Evolutionary conservation across 345 rosid genomes (phyloP).

Genomic region (Erodium maritimum): DNA sequence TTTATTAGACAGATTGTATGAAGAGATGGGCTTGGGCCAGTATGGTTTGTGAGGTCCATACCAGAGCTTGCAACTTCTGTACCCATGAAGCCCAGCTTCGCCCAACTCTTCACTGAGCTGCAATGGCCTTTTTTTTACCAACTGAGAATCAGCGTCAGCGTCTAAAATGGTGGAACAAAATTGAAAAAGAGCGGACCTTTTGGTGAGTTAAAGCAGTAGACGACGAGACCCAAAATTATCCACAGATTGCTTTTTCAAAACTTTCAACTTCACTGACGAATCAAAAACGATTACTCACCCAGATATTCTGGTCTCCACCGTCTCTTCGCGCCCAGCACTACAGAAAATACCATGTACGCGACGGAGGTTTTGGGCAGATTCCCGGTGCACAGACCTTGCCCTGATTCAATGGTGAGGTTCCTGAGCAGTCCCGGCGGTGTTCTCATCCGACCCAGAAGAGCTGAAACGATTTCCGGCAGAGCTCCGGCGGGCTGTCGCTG

Average conservation of each 20-base stretch:
- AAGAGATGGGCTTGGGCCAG: background rate
- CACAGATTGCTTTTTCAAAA: too few relatives aligned
- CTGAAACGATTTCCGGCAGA: background rate
- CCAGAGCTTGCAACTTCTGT: too few relatives aligned
- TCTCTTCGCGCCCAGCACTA: too few relatives aligned
- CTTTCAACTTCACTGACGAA: too few relatives aligned
- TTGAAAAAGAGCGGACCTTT: background rate
- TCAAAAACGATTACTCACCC: too few relatives aligned
- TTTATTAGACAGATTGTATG: too few relatives aligned
- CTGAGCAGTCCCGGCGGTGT: slow-evolving; percentile 1
- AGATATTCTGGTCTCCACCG: too few relatives aligned
- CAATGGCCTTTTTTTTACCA: background rate
- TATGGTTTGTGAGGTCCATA: too few relatives aligned
- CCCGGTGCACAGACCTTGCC: slow-evolving; percentile 1
- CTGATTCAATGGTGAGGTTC: slow-evolving; percentile 10
- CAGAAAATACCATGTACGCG: background rate
- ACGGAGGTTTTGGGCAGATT: slow-evolving; percentile 8
- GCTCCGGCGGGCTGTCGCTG: slow-evolving; percentile 7
- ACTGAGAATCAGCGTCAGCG: background rate
- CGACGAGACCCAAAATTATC: too few relatives aligned
- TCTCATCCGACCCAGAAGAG: background rate
- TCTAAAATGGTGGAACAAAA: too few relatives aligned
- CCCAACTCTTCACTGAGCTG: background rate
- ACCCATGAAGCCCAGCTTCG: background rate
- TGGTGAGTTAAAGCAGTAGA: background rate